A percentile compares a stretch with the other conserved stretches of the same genome.
Evolutionary conservation across 139 green algal species (phyloP).

Genomic region (Picochlorum sp.): DNA sequence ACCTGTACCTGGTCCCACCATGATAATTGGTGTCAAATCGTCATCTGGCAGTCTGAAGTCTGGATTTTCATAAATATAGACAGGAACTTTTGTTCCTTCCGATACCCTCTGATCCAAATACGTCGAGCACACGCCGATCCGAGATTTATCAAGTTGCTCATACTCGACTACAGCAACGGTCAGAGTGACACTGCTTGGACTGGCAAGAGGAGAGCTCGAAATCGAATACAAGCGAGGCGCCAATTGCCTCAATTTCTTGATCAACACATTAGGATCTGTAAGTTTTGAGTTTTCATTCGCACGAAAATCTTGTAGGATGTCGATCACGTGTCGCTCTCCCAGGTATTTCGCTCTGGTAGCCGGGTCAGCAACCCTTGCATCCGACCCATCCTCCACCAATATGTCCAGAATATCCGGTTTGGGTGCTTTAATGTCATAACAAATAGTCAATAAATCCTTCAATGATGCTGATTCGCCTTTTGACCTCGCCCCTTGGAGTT

Average conservation of each 20-base stretch:
- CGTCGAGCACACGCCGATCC: conserved; percentile 70
- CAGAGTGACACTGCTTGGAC: conserved; percentile 23
- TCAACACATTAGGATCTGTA: conserved; percentile 2
- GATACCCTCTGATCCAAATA: conserved; percentile 43
- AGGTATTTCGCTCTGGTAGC: not conserved
- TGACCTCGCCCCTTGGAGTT: conserved; percentile 13
- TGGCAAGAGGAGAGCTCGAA: conserved; percentile 40
- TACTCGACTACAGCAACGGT: conserved; percentile 71
- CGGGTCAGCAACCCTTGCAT: not conserved
- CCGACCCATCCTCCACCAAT: conserved; percentile 8
- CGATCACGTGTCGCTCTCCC: conserved; percentile 16
- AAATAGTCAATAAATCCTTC: conserved; percentile 45
- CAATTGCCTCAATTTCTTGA: conserved; percentile 58
- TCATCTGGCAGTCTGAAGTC: conserved; percentile 71
- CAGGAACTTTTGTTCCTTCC: conserved; percentile 36
- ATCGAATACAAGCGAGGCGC: conserved; percentile 86
- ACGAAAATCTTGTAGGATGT: conserved; percentile 58
- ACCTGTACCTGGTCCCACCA: conserved; percentile 86
- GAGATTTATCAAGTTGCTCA: conserved; percentile 21
- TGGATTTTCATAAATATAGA: conserved; percentile 76
- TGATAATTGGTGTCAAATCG: conserved; percentile 68
- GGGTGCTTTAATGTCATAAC: conserved; percentile 72
- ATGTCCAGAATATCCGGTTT: conserved; percentile 50
- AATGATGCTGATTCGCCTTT: conserved; percentile 31
- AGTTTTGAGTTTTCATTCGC: conserved; percentile 1